These are phyloP conservation scores for Leishmania tarentolae DNA, from an alignment of 208 protist genomes.

Conservation along the genomic window DNA sequence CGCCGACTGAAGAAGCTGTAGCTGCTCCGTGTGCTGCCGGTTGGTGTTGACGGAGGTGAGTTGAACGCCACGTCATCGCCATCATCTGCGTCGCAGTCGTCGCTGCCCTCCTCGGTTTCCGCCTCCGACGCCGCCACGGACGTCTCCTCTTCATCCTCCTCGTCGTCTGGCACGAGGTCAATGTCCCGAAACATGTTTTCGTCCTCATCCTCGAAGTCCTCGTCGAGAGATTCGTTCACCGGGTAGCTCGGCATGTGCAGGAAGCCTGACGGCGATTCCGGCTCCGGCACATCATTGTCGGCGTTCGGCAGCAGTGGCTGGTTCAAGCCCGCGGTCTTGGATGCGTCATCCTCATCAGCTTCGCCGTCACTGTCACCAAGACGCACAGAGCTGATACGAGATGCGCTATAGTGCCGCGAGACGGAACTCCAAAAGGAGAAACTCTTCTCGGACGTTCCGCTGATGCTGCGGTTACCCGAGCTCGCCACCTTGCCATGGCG, in stretches of 20 bases:
- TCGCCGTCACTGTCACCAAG: conserved; percentile 21
- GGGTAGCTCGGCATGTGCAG: conserved; percentile 39
- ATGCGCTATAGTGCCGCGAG: conserved; percentile 16
- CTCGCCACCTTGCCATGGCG: conserved; percentile 6
- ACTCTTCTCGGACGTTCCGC: conserved; percentile 24
- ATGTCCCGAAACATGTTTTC: conserved; percentile 52
- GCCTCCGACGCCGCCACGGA: conserved; percentile 19
- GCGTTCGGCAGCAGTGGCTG: conserved; percentile 17
- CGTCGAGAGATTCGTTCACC: conserved; percentile 36
- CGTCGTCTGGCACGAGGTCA: conserved; percentile 39
- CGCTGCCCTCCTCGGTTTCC: conserved; percentile 17
- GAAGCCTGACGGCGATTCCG: conserved; percentile 31
- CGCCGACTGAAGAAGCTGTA: conserved; percentile 33
- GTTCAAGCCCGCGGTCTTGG: neutral
- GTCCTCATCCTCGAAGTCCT: conserved; percentile 41
- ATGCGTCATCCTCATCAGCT: conserved; percentile 1
- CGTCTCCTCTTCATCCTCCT: conserved; percentile 30
- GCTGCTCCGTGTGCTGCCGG: conserved; percentile 18
- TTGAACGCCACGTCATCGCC: conserved; percentile 29
- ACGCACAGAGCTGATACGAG: conserved; percentile 14
- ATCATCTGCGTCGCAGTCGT: conserved; percentile 22
- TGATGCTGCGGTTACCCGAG: conserved; percentile 17
- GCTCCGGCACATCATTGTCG: conserved; percentile 23
- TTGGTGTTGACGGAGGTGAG: conserved; percentile 25
- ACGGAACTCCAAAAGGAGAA: conserved; percentile 24